These are phyloP conservation scores for Nadsonia commutata DNA, from an alignment of 1,139 yeast species.

Conservation along the genomic window DNA sequence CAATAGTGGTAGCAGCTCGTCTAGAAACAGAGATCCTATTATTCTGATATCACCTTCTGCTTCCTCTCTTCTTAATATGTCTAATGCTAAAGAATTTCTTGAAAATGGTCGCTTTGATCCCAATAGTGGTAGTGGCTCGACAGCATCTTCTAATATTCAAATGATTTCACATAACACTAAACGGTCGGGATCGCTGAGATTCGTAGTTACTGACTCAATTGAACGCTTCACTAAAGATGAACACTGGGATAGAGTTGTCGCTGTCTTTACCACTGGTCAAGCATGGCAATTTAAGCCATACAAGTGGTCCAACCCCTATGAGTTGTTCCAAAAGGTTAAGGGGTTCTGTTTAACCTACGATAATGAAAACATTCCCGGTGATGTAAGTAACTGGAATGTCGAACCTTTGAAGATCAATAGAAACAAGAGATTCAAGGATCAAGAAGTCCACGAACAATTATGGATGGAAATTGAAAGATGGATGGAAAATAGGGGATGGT, in stretches of 20 bases:
- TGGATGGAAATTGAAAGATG: conserved; percentile 44
- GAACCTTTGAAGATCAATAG: conserved; percentile 64
- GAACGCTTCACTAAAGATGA: conserved; percentile 87
- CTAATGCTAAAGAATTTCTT: conserved; percentile 69
- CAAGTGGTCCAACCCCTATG: conserved; percentile 68
- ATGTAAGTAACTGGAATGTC: conserved; percentile 79
- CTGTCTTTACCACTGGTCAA: conserved; percentile 93
- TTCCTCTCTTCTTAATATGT: conserved; percentile 68
- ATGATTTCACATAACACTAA: conserved; percentile 43
- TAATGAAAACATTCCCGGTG: conserved; percentile 68
- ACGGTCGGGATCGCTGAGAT: conserved; percentile 41
- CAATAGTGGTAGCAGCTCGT: conserved; percentile 2
- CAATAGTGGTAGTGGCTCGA: conserved; percentile 28
- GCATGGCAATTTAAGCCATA: conserved; percentile 90
- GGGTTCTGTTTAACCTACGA: conserved; percentile 69
- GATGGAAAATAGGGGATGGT: conserved; percentile 25
- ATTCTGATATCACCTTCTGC: conserved; percentile 90
- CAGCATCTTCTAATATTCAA: conserved; percentile 31
- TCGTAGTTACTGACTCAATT: conserved; percentile 75
- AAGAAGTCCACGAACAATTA: conserved; percentile 68
- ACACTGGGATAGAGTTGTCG: conserved; percentile 89
- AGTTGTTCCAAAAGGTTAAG: conserved; percentile 65
- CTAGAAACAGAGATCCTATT: conserved; percentile 58
- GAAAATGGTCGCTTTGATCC: conserved; percentile 62
- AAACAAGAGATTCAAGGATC: conserved; percentile 72